Evolutionary conservation across 2,329 filamentous ascomycete genomes (phyloP).

Genomic region (Trichoderma citrinoviride): DNA sequence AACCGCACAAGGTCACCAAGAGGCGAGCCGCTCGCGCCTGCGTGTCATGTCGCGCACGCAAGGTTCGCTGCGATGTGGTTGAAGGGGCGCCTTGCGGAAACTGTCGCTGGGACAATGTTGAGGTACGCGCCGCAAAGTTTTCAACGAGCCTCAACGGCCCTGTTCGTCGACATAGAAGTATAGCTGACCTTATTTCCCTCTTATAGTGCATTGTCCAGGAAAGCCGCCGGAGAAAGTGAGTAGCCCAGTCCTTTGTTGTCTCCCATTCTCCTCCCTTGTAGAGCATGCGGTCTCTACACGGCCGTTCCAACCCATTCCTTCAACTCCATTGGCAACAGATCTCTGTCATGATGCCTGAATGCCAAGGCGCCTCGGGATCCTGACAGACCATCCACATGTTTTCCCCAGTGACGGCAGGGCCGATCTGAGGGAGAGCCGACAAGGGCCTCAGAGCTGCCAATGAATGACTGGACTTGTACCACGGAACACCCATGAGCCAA

Average conservation of each 20-base stretch:
- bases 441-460: not conserved
- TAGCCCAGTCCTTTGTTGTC: slow-evolving; percentile 28
- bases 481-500: not conserved
- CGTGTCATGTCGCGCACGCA: slow-evolving; percentile 81
- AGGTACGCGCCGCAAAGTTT: slow-evolving; percentile 38
- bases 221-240: slow-evolving; percentile 82
- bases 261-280: not conserved
- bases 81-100: slow-evolving; percentile 86
- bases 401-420: not conserved
- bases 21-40: slow-evolving; percentile 88
- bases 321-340: not conserved
- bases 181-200: slow-evolving; percentile 14
- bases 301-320: not conserved
- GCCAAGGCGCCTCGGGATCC: not conserved
- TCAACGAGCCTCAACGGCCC: too few relatives aligned
- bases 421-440: not conserved
- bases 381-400: not conserved
- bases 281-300: not conserved
- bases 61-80: slow-evolving; percentile 91
- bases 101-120: slow-evolving; percentile 76
- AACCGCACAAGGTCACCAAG: slow-evolving; percentile 59
- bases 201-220: slow-evolving; percentile 66
- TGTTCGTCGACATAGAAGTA: not conserved
- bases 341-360: not conserved
- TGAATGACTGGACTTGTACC: not conserved